Evolutionary conservation across 2,329 filamentous ascomycete genomes (phyloP).

Genomic region (Paraphaeosphaeria minitans): DNA sequence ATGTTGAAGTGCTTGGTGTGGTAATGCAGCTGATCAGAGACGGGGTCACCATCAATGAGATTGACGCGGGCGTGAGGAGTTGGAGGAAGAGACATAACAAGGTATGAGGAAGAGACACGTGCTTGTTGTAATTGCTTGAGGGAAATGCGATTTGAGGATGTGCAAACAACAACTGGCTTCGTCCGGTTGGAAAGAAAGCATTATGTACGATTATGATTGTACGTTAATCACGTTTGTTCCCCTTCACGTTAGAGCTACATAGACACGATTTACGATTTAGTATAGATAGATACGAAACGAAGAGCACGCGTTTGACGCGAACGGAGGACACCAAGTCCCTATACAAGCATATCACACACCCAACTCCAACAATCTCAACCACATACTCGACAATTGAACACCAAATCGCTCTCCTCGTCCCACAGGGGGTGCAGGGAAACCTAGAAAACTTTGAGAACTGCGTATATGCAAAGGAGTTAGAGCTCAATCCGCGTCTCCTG

Average conservation of each 20-base stretch:
- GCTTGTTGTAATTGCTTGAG: background rate
- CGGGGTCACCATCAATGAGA: conserved; percentile 75
- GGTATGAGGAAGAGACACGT: conserved; percentile 9
- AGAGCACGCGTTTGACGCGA: background rate
- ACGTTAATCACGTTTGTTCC: background rate
- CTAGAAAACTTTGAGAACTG: too few species aligned
- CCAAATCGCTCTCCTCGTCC: background rate
- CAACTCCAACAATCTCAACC: background rate
- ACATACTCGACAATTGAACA: background rate
- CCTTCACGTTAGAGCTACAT: background rate
- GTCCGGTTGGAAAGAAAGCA: background rate
- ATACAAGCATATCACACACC: background rate
- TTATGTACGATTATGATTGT: background rate
- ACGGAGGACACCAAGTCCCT: background rate
- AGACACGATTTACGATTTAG: background rate
- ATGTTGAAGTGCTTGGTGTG: conserved; percentile 80
- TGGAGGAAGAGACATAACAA: conserved; percentile 77
- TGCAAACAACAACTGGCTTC: background rate
- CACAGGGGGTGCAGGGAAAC: too few species aligned
- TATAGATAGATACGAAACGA: background rate
- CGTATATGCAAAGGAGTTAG: too few species aligned
- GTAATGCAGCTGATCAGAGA: conserved; percentile 83
- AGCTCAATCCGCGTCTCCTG: too few species aligned
- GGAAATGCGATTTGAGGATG: background rate
- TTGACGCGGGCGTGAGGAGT: conserved; percentile 77